Conservation (phyloP, 2,329 filamentous ascomycete species). For the Ophioceras dolichostomum region DNA sequence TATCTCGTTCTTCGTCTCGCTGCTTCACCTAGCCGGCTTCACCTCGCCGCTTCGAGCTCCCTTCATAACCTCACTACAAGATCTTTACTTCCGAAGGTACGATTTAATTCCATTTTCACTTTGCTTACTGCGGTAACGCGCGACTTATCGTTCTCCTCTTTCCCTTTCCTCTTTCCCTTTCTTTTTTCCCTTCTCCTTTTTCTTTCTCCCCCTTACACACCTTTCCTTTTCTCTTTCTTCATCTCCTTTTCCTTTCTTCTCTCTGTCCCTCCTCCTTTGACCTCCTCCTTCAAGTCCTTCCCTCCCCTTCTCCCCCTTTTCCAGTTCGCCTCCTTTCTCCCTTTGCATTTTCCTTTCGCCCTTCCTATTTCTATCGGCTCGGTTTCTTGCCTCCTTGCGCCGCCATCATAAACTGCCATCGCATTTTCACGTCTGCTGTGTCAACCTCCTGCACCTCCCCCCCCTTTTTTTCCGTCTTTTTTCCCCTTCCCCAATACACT, state of each 20-base stretch:
- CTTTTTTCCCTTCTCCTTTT: neutral
- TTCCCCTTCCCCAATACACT: neutral
- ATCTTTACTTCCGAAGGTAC: too few species aligned
- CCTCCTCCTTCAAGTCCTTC: neutral
- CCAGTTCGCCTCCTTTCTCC: neutral
- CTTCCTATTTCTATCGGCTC: neutral
- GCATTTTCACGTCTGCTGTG: neutral
- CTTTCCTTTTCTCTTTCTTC: neutral
- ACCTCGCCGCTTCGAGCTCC: too few species aligned
- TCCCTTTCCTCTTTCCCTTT: neutral
- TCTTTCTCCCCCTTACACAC: neutral
- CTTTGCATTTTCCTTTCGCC: neutral
- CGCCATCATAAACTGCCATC: neutral
- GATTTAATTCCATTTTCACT: too few species aligned
- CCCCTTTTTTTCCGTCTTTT: neutral
- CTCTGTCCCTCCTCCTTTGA: neutral
- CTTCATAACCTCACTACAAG: too few species aligned
- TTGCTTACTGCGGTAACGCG: too few species aligned
- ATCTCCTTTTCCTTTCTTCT: neutral
- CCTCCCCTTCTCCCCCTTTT: neutral
- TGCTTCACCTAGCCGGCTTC: too few species aligned
- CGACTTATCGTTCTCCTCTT: neutral
- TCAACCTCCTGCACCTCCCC: neutral
- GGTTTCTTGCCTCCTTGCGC: neutral
- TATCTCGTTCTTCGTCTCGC: too few species aligned